A percentile compares a stretch with the other conserved stretches of the same genome.
These are phyloP conservation scores for Candida jianshihensis DNA, from an alignment of 805 yeast genomes.

Conservation along the genomic window DNA sequence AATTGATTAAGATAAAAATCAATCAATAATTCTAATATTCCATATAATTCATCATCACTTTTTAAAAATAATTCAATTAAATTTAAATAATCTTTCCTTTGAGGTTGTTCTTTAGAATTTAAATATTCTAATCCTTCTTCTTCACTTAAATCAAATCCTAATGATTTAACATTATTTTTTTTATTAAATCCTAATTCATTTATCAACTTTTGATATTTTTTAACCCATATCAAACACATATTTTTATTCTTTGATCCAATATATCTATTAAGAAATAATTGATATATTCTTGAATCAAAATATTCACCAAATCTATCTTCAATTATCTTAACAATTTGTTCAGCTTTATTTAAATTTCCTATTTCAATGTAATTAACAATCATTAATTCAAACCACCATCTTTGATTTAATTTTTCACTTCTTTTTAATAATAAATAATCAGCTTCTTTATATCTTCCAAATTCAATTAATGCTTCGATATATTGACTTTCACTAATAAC, in stretches of 20 bases:
- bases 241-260: slow-evolving; percentile 19
- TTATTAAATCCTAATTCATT: slow-evolving; percentile 21
- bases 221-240: slow-evolving; percentile 28
- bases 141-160: slow-evolving; percentile 20
- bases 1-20: slow-evolving; percentile 19
- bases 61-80: slow-evolving; percentile 22
- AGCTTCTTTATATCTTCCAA: slow-evolving; percentile 30
- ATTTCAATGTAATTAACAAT: slow-evolving; percentile 30
- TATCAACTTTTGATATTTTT: slow-evolving; percentile 21
- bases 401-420: slow-evolving; percentile 29
- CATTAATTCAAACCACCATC: slow-evolving; percentile 52
- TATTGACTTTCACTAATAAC: slow-evolving; percentile 44
- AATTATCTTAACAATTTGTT: slow-evolving; percentile 24
- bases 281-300: slow-evolving; percentile 30
- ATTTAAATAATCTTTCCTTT: slow-evolving; percentile 20
- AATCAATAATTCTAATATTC: slow-evolving; percentile 16
- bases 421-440: slow-evolving; percentile 29
- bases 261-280: slow-evolving; percentile 29
- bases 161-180: slow-evolving; percentile 4
- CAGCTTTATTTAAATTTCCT: slow-evolving; percentile 30
- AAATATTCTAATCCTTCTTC: slow-evolving; percentile 24
- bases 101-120: slow-evolving; percentile 22
- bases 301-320: slow-evolving; percentile 24
- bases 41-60: neutral
- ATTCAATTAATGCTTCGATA: slow-evolving; percentile 35